These are phyloP conservation scores for Colletotrichum graminicola DNA, from an alignment of 2,329 filamentous ascomycete species.

Conservation along the genomic window DNA sequence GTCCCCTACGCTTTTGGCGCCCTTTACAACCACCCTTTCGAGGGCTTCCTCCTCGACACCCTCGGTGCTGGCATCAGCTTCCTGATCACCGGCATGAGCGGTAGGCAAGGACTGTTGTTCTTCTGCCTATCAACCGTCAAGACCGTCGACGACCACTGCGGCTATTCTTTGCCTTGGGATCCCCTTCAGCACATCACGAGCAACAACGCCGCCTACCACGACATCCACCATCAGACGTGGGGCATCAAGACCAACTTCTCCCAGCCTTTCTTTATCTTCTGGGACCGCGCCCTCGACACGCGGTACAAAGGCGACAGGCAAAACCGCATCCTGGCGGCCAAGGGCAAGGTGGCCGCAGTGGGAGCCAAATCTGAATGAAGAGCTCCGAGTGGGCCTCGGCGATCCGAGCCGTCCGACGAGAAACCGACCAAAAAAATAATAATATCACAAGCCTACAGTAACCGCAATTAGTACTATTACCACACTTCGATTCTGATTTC, in stretches of 20 bases:
- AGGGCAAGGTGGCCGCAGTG: conserved; percentile 26
- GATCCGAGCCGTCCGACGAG: conserved; percentile 15
- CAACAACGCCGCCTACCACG: conserved; percentile 97
- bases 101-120: conserved; percentile 88
- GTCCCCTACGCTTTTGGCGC: conserved; percentile 98
- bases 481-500: conserved; percentile 26
- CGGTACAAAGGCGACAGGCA: conserved; percentile 78
- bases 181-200: conserved; percentile 90
- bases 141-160: conserved; percentile 97
- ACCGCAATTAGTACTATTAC: neutral
- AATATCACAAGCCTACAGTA: conserved; percentile 23
- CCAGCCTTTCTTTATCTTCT: conserved; percentile 95
- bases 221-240: conserved; percentile 99
- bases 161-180: conserved; percentile 95
- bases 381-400: conserved; percentile 10
- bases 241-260: conserved; percentile 97
- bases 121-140: conserved; percentile 92
- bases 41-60: conserved; percentile 94
- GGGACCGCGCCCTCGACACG: conserved; percentile 86
- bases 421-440: conserved; percentile 11
- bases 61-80: conserved; percentile 88
- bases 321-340: conserved; percentile 30
- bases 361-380: conserved; percentile 36
- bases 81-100: conserved; percentile 83
- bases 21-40: conserved; percentile 95